These are phyloP conservation scores for Scenedesmus sp. DNA, from an alignment of 163 green algal genomes.

Conservation along the genomic window DNA sequence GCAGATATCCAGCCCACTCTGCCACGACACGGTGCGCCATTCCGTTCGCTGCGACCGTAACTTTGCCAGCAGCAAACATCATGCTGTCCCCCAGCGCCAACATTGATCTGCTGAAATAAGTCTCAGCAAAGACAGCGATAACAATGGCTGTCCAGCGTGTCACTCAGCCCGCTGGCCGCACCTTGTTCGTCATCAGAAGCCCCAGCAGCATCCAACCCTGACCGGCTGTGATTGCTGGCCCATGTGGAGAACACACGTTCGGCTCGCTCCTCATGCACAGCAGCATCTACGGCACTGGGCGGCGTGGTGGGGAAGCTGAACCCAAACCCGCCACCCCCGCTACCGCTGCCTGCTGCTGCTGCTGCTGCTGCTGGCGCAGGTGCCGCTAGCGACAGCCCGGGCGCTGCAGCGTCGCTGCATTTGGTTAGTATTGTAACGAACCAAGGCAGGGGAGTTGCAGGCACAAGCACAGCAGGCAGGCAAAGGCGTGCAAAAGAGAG, in stretches of 20 bases:
- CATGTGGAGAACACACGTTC: slow-evolving; percentile 78
- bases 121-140: too few species aligned
- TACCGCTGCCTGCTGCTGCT: neutral
- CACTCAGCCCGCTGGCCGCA: too few species aligned
- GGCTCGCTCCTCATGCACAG: slow-evolving; percentile 50
- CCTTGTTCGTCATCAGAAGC: slow-evolving; percentile 43
- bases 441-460: neutral
- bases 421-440: neutral
- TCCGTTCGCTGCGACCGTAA: too few species aligned
- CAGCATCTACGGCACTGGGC: slow-evolving; percentile 61
- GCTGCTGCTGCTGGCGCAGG: neutral
- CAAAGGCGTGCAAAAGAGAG: neutral
- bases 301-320: slow-evolving; percentile 83
- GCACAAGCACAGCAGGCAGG: neutral
- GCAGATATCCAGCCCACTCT: too few species aligned
- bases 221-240: slow-evolving; percentile 74
- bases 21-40: too few species aligned
- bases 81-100: too few species aligned
- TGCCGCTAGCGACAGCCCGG: neutral
- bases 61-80: too few species aligned
- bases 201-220: neutral
- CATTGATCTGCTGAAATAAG: too few species aligned
- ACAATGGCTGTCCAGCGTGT: too few species aligned
- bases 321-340: slow-evolving; percentile 51
- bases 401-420: slow-evolving; percentile 1